Conservation (phyloP, 1,139 yeast genomes). For the Saccharomycopsis crataegensis region DNA sequence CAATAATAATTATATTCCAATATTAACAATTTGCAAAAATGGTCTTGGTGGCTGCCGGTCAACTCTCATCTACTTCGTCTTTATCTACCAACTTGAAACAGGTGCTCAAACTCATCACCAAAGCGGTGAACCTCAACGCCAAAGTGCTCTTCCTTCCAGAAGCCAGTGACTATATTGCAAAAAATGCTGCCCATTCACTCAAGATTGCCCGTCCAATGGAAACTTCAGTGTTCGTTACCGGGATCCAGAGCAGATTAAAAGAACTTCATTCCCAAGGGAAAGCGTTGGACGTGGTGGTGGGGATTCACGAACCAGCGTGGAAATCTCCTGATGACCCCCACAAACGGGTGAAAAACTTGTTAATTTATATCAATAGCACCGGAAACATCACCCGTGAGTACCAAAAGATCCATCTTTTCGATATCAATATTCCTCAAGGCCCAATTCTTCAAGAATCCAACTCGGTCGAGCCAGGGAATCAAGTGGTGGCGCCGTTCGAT, state of each 20-base stretch:
- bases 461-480: conserved; percentile 73
- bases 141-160: conserved; percentile 80
- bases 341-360: conserved; percentile 56
- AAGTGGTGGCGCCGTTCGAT: conserved; percentile 47
- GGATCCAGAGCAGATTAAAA: conserved; percentile 42
- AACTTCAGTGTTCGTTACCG: conserved; percentile 41
- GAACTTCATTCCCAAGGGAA: conserved; percentile 30
- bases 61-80: conserved; percentile 68
- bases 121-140: conserved; percentile 54
- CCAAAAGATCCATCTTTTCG: conserved; percentile 84
- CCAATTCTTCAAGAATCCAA: conserved; percentile 68
- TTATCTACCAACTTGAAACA: conserved; percentile 49
- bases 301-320: conserved; percentile 68
- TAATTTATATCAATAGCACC: conserved; percentile 56
- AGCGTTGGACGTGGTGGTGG: conserved; percentile 49
- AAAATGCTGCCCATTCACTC: conserved; percentile 58
- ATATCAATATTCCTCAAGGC: conserved; percentile 73
- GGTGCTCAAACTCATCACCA: conserved; percentile 50
- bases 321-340: neutral
- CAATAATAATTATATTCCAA: no score
- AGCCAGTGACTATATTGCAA: conserved; percentile 82
- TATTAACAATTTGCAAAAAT: conserved; percentile 23
- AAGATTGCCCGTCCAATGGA: conserved; percentile 46
- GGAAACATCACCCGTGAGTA: conserved; percentile 66
- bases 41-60: conserved; percentile 78